Evolutionary conservation across 176 grass and related monocot genomes (phyloP).

Genomic region (Luzula sylvatica): DNA sequence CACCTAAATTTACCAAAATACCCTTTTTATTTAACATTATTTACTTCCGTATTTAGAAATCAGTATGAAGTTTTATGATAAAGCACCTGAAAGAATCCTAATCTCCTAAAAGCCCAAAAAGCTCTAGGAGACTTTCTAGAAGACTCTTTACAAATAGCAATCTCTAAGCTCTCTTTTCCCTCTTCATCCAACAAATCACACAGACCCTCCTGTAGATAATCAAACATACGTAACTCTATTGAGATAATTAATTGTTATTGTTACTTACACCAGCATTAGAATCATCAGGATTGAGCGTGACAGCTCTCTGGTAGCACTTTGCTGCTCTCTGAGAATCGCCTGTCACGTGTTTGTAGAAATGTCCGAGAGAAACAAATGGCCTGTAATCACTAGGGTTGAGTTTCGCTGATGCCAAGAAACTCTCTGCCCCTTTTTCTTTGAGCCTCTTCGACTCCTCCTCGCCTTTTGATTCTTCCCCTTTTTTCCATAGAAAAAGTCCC

Average conservation of each 20-base stretch:
- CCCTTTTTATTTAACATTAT: background rate
- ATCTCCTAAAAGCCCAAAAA: slow-evolving; percentile 76
- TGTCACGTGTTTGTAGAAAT: slow-evolving; percentile 39
- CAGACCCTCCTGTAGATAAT: slow-evolving; percentile 46
- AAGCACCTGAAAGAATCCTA: slow-evolving; percentile 95
- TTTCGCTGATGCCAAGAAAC: slow-evolving; percentile 75
- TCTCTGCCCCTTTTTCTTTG: slow-evolving; percentile 44
- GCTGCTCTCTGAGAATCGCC: slow-evolving; percentile 42
- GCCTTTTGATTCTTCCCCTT: slow-evolving; percentile 18
- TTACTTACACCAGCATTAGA: slow-evolving; percentile 58
- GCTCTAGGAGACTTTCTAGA: slow-evolving; percentile 57
- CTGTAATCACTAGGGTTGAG: slow-evolving; percentile 61
- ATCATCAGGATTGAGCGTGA: slow-evolving; percentile 50
- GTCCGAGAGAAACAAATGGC: slow-evolving; percentile 64
- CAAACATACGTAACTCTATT: background rate
- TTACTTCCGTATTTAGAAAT: background rate
- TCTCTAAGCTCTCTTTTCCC: slow-evolving; percentile 81
- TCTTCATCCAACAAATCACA: slow-evolving; percentile 79
- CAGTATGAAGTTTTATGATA: no score
- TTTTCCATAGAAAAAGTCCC: slow-evolving; percentile 61
- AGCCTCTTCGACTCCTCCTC: slow-evolving; percentile 32
- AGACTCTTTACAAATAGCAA: slow-evolving; percentile 75
- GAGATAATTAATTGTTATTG: slow-evolving; percentile 8
- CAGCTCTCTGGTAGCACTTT: slow-evolving; percentile 76
- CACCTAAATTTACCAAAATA: slow-evolving; percentile 48